Percentiles rank a stretch among this genome's conserved stretches.
Conservation (phyloP, 169 alveolate species). For the Amoebophrya sp. region DNA sequence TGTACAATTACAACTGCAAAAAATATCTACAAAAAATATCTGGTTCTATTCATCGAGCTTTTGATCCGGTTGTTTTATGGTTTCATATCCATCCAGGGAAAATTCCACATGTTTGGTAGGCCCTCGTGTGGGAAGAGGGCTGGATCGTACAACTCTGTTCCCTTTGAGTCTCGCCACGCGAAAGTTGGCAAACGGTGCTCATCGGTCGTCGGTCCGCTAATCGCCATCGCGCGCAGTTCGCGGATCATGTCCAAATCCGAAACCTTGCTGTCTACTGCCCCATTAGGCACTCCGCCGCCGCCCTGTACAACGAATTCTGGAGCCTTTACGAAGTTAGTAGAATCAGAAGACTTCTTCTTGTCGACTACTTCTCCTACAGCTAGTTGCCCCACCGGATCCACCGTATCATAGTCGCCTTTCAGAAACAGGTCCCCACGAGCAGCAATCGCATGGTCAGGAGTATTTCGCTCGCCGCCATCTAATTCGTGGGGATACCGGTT, state of each 20-base stretch:
- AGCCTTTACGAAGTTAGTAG: too few species aligned
- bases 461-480: slow-evolving; percentile 8
- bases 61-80: not conserved
- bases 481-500: slow-evolving; percentile 11
- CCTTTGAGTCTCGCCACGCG: not conserved
- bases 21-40: too few species aligned
- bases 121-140: not conserved
- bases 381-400: not conserved
- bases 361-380: too few species aligned
- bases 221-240: not conserved
- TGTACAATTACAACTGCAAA: too few species aligned
- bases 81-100: not conserved
- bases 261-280: slow-evolving; percentile 19
- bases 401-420: too few species aligned
- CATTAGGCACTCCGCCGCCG: not conserved
- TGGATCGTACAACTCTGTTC: not conserved
- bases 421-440: slow-evolving; percentile 26
- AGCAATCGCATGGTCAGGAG: slow-evolving; percentile 27
- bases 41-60: not conserved
- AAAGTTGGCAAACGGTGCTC: not conserved
- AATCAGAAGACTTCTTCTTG: too few species aligned
- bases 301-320: too few species aligned
- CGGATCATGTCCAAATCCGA: not conserved
- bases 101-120: not conserved
- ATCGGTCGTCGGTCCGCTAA: not conserved